phyloP scores from a whole-genome alignment of 1,139 yeast genomes.

The Sugiyamaella japonica region DNA sequence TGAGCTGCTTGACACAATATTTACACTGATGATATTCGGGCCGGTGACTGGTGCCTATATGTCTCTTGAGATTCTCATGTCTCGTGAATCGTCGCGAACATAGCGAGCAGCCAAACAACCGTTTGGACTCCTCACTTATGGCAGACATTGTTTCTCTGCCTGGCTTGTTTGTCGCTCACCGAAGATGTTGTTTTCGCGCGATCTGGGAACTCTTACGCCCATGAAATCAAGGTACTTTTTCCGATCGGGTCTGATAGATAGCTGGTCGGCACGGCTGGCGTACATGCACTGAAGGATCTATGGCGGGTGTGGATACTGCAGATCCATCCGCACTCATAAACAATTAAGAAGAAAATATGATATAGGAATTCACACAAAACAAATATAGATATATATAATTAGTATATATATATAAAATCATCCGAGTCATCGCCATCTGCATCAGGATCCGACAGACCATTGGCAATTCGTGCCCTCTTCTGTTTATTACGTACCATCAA shows the following conservation, averaged over 20 bases:
- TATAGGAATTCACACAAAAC: too few species aligned
- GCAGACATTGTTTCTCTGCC: background rate
- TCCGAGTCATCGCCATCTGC: constrained; percentile 23
- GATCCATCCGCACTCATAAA: too few species aligned
- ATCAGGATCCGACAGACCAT: constrained; percentile 16
- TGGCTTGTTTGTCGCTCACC: background rate
- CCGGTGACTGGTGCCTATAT: constrained; percentile 18
- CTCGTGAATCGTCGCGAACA: constrained; percentile 20
- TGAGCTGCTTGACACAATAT: constrained; percentile 17
- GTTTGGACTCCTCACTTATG: constrained; percentile 5
- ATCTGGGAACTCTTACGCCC: background rate
- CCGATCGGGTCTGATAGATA: background rate
- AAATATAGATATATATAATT: background rate
- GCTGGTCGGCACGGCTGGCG: background rate
- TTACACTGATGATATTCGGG: constrained; percentile 14
- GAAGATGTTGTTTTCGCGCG: background rate
- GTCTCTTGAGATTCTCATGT: constrained; percentile 21
- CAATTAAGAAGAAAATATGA: too few species aligned
- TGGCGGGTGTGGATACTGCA: too few species aligned
- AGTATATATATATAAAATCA: constrained; percentile 20
- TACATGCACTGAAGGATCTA: too few species aligned
- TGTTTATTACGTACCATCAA: constrained; percentile 14
- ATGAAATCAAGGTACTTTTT: background rate
- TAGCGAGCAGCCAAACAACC: constrained; percentile 18
- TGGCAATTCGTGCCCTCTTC: constrained; percentile 12